Evolutionary conservation across 2,329 filamentous ascomycete genomes (phyloP), one percentile per base, ranked within the genome.

Genomic region (Penicillium capsulatum): DNA sequence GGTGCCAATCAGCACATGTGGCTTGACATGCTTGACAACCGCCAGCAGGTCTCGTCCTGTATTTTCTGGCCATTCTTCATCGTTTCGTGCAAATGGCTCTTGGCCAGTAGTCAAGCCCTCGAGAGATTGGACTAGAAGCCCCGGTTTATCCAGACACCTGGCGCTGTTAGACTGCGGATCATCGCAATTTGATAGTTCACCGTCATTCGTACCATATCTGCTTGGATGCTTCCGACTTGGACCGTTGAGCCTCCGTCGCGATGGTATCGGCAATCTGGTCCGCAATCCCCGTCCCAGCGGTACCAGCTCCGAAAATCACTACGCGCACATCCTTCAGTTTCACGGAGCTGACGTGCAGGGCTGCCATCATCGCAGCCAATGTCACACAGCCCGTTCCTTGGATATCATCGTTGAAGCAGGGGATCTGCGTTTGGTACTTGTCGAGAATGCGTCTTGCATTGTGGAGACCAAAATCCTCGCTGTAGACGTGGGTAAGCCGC

Each of bases 391-490:
- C 89, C 0, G 89, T 94, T 1, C 88, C 89, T 62, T 94, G 88
- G 0, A 94, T 81, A 60, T 94, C 88, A 42, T 94, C 89, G 55
- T 94, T 94, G 72, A 95, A 94, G 61, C 87, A 94, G 0, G 88
- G 75, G 6, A 91, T 82, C 34, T 84, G 58, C 0, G 81, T 74
- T 1, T 83, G 77, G 54, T 92, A 94, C 24, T 73, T 76, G 44
- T 94, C 85, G 1, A 94, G 72, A 2, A 94, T 77, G 3, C 85
- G 77, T 19, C 84, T 74, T 0, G 86, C 85, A 55, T 94, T 94
- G 1, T 64, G 64, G 0, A 94, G 67, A 1, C 87, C 88, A 67
- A 94, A 94, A 57, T 94, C 89, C 55, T 94, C 86, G 54, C 63
- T 67, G 10, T 4, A 5, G 11, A 26, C 6, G 27, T 53, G 34